phyloP scores from a whole-genome alignment of 2,329 filamentous ascomycete genomes.

The Beauveria bassiana region DNA sequence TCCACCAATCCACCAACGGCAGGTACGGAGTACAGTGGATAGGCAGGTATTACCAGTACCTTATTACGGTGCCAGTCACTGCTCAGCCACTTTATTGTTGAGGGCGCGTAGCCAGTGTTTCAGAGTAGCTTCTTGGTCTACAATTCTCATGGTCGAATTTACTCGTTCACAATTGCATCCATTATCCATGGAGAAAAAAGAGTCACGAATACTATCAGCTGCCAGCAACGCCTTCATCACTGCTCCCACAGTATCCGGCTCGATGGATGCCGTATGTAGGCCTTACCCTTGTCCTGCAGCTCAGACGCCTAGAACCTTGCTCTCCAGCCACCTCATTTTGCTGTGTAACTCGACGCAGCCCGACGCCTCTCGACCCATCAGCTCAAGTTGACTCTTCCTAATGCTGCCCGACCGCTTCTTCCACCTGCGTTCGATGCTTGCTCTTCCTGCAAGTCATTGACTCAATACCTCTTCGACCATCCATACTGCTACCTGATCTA shows the following conservation, averaged over 20 bases:
- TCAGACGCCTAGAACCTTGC: conserved; percentile 3
- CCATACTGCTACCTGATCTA: not conserved
- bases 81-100: conserved; percentile 13
- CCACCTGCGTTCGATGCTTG: not conserved
- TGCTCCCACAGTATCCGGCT: conserved; percentile 1
- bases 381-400: not conserved
- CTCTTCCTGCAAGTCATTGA: conserved; percentile 7
- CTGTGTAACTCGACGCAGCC: not conserved
- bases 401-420: conserved; percentile 11
- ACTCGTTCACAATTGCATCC: not conserved
- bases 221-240: not conserved
- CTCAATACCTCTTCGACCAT: not conserved
- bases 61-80: too few relatives aligned
- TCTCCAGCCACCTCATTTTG: conserved; percentile 9
- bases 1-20: conserved; percentile 4
- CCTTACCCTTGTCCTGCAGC: not conserved
- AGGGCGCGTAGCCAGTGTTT: not conserved
- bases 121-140: not conserved
- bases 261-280: not conserved
- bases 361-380: not conserved
- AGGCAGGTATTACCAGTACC: too few relatives aligned
- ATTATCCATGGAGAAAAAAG: not conserved
- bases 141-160: not conserved
- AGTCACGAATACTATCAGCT: not conserved
- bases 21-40: too few relatives aligned